Conservation (phyloP, 1,139 yeast genomes). For the Pneumocystis oryctolagi region DNA sequence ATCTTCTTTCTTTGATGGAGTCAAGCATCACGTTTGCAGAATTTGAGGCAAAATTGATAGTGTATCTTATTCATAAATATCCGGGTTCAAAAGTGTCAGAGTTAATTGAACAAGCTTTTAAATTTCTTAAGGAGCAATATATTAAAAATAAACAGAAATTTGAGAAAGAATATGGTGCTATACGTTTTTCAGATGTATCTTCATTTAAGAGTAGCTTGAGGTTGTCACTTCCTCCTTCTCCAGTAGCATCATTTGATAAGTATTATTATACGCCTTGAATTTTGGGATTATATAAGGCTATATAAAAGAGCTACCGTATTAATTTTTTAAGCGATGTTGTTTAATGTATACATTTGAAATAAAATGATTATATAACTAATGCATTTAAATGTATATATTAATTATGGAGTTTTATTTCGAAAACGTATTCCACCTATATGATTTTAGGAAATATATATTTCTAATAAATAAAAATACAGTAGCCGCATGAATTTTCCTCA, state of each 20-base stretch:
- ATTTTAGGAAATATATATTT: neutral
- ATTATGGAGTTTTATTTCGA: neutral
- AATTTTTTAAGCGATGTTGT: neutral
- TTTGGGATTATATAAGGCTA: neutral
- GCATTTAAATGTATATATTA: neutral
- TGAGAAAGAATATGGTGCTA: neutral
- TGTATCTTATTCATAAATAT: neutral
- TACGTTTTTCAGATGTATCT: neutral
- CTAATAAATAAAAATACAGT: slow-evolving; percentile 32
- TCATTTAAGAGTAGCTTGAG: neutral
- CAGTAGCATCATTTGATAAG: neutral
- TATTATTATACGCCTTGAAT: neutral
- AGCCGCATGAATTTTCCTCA: slow-evolving; percentile 57
- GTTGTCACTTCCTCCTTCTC: neutral
- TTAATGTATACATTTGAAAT: neutral
- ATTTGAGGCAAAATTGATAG: neutral
- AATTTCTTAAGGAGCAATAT: neutral
- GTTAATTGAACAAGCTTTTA: neutral
- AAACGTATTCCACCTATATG: neutral
- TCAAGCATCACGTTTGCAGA: neutral
- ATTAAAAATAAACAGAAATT: neutral
- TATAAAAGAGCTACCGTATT: neutral
- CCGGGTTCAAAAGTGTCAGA: neutral
- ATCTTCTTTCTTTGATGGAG: neutral
- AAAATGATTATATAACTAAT: neutral